Base-by-base conservation (phyloP, 495 filamentous ascomycete genomes). In the Neurospora pannonica region DNA sequence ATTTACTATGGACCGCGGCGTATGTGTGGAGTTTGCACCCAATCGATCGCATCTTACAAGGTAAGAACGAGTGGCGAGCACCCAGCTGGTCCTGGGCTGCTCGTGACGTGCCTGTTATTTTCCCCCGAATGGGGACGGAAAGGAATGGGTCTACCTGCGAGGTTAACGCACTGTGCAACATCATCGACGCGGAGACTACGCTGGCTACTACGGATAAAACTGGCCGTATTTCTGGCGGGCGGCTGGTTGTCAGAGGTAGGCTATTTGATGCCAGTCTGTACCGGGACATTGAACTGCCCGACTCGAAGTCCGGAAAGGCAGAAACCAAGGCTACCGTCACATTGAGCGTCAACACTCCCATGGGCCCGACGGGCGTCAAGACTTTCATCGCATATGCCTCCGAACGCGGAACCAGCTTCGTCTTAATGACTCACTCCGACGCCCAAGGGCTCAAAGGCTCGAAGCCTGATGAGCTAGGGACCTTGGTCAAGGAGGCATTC, bases 1-100 rank as follows among this genome's bases (percentile, higher is more conserved):
- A 73, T 31, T 43, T 77, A 2, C 74, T 76, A 1, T 77, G 76
- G 74, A 70, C 15, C 2, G 54, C 43, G 13, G 62, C 48, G 71
- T 70, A 38, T 38, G 21, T 6, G 54, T 71, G n/a, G 28, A 62
- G n/a, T 38, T 28, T 31, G 17, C 72, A 38, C 4, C 3, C 21
- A 31, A 62, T 62, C 24, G 42, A 40, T 70, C 72, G 70, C 24
- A 24, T 42, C 60, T 70, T 24, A 67, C 43, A 13, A 40, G 67
- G 38, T 10, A 54, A 24, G 17, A 6, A 31, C 7, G 48, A 62
- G 38, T 74, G 71, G 70, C 70, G 71, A 62, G 76, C 74, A 1
- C 76, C 74, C 36, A 76, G 71, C 8, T 76, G 74, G 74, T 76
- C 76, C 7, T 77, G 76, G 76, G 76, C 76, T 31, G 54, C 24